phyloP scores from a whole-genome alignment of 1,284 basidiomycete genomes.

The Polyporus tsugae region DNA sequence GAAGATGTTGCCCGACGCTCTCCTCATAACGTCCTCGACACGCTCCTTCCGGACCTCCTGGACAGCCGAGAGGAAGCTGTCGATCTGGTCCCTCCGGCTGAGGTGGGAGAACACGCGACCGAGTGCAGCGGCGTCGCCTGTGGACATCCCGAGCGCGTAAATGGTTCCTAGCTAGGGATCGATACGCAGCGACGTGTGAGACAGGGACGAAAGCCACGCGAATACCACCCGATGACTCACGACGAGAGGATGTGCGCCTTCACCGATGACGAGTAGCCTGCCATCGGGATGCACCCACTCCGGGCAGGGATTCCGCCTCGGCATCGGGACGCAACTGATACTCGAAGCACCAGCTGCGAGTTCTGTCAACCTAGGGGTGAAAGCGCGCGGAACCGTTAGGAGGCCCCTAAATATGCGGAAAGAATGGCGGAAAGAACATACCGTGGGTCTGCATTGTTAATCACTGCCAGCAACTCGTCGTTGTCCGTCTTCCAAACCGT shows the following conservation, averaged over 20 bases:
- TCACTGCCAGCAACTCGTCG: constrained; percentile 1
- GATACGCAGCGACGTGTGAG: background rate
- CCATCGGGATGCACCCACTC: constrained; percentile 41
- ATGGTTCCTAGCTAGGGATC: constrained; percentile 56
- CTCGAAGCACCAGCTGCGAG: constrained; percentile 24
- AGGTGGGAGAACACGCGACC: constrained; percentile 68
- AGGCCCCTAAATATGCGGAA: background rate
- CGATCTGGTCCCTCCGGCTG: constrained; percentile 56
- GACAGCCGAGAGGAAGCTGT: constrained; percentile 57
- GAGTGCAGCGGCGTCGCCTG: constrained; percentile 67
- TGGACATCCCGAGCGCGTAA: constrained; percentile 57
- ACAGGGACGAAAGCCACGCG: background rate
- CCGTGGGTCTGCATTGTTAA: constrained; percentile 29
- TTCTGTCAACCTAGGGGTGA: constrained; percentile 24
- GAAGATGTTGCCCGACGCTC: constrained; percentile 35
- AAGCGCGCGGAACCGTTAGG: background rate
- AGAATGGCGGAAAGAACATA: constrained; percentile 5
- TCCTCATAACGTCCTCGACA: constrained; percentile 28
- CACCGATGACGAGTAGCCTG: constrained; percentile 37
- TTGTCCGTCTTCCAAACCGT: background rate
- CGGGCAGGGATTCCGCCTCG: constrained; percentile 31
- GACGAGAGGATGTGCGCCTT: constrained; percentile 61
- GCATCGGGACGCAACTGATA: constrained; percentile 25
- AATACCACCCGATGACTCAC: constrained; percentile 43
- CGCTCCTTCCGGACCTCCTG: constrained; percentile 52